Percentiles rank a stretch among this genome's conserved stretches.
Evolutionary conservation across 768 basidiomycete species (phyloP).

Genomic region (Filobasidium floriforme): DNA sequence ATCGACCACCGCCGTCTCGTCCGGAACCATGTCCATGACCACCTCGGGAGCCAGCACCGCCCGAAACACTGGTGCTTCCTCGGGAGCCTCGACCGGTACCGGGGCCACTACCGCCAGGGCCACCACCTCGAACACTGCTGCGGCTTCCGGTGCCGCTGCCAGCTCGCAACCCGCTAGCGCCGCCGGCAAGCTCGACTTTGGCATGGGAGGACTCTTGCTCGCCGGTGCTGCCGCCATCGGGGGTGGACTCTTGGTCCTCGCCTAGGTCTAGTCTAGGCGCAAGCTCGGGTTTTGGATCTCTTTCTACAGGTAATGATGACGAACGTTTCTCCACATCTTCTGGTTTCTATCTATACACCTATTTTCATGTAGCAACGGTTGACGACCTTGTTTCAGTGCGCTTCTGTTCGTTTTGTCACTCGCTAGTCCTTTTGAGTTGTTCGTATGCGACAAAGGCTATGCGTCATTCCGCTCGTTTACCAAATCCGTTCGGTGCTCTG

Average conservation of each 20-base stretch:
- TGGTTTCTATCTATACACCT: not conserved
- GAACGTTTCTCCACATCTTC: not conserved
- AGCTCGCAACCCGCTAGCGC: constrained; percentile 16
- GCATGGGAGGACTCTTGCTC: constrained; percentile 5
- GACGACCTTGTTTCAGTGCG: too few relatives aligned
- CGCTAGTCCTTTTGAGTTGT: too few relatives aligned
- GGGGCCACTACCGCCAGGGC: constrained; percentile 24
- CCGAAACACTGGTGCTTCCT: constrained; percentile 1
- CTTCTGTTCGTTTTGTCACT: too few relatives aligned
- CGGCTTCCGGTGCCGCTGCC: constrained; percentile 23
- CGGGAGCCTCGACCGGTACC: constrained; percentile 18
- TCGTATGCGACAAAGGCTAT: too few relatives aligned
- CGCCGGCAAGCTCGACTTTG: not conserved
- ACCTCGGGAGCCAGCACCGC: not conserved
- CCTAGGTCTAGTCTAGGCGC: constrained; percentile 1
- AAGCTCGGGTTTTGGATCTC: not conserved
- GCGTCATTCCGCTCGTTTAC: too few relatives aligned
- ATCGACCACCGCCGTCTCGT: constrained; percentile 44
- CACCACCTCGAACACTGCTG: constrained; percentile 18
- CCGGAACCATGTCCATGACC: constrained; percentile 19
- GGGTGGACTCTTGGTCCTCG: constrained; percentile 13
- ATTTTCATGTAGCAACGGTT: too few relatives aligned
- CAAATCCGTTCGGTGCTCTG: too few relatives aligned
- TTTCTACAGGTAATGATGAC: not conserved
- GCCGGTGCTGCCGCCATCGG: constrained; percentile 11